phyloP scores from a whole-genome alignment of 305 asterid genomes.

The Ruellia speciosa region DNA sequence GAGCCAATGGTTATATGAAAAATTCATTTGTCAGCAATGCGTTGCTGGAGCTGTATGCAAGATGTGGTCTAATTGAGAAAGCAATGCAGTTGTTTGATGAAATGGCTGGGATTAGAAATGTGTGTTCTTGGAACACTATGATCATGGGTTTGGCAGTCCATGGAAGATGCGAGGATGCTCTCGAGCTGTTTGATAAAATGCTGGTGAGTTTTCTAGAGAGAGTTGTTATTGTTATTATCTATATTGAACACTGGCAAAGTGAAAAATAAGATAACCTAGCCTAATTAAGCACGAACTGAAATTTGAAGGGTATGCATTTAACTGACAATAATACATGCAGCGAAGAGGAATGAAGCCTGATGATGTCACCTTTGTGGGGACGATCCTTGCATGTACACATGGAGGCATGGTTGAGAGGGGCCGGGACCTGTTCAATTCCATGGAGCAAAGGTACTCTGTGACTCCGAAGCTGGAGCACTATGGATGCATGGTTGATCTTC shows the following conservation, averaged over 20 bases:
- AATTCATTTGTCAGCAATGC: constrained; percentile 61
- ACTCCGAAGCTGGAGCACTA: constrained; percentile 74
- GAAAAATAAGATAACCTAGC: background rate
- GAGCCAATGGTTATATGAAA: constrained; percentile 42
- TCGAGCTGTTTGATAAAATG: constrained; percentile 50
- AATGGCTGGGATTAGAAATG: constrained; percentile 46
- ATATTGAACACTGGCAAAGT: background rate
- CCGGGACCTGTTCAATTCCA: constrained; percentile 48
- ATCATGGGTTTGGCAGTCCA: constrained; percentile 84
- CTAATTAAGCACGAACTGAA: constrained; percentile 5
- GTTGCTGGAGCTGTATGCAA: constrained; percentile 53
- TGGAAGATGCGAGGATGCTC: constrained; percentile 63
- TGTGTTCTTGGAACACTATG: constrained; percentile 81
- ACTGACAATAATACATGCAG: constrained; percentile 31
- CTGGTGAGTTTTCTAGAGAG: constrained; percentile 39
- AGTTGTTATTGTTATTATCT: background rate
- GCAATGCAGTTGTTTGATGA: constrained; percentile 59
- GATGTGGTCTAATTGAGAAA: constrained; percentile 64
- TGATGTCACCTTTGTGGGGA: constrained; percentile 82
- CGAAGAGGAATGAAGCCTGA: constrained; percentile 47
- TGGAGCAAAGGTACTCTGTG: constrained; percentile 35
- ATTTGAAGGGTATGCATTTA: background rate
- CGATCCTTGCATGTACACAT: constrained; percentile 73
- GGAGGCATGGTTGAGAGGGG: constrained; percentile 67
- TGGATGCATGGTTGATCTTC: constrained; percentile 85